These are phyloP conservation scores for Meyerozyma guilliermondii DNA, from an alignment of 1,139 yeast species.

Conservation along the genomic window DNA sequence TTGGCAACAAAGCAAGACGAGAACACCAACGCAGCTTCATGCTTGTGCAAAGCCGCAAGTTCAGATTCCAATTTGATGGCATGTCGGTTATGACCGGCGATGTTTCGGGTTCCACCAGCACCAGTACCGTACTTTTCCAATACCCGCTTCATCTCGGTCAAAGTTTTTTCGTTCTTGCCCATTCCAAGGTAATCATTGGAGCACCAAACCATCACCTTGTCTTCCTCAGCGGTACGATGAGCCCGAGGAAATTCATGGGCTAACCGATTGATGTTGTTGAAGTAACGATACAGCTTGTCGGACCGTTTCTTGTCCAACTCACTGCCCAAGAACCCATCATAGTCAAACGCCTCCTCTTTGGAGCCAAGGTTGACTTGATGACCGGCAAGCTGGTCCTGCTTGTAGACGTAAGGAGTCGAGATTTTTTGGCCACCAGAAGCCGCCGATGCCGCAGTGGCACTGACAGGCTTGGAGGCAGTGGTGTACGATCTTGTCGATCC, in stretches of 20 bases:
- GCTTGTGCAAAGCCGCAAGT: slow-evolving; percentile 85
- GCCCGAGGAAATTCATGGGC: slow-evolving; percentile 93
- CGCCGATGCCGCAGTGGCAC: slow-evolving; percentile 39
- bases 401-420: slow-evolving; percentile 31
- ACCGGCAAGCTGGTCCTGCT: slow-evolving; percentile 24
- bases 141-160: slow-evolving; percentile 72
- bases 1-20: slow-evolving; percentile 96
- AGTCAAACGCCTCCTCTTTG: slow-evolving; percentile 54
- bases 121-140: slow-evolving; percentile 94
- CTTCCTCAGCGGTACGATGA: slow-evolving; percentile 68
- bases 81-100: slow-evolving; percentile 93
- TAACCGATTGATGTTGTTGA: slow-evolving; percentile 93
- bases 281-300: slow-evolving; percentile 91
- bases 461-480: slow-evolving; percentile 48
- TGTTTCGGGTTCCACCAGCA: slow-evolving; percentile 98
- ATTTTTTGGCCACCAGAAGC: slow-evolving; percentile 18
- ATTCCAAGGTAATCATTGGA: slow-evolving; percentile 95
- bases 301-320: slow-evolving; percentile 70
- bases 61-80: slow-evolving; percentile 84
- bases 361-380: slow-evolving; percentile 27
- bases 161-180: slow-evolving; percentile 74
- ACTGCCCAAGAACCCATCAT: slow-evolving; percentile 53
- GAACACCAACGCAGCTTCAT: slow-evolving; percentile 92
- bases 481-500: slow-evolving; percentile 41
- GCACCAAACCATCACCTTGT: slow-evolving; percentile 97